phyloP scores from a whole-genome alignment of 805 yeast species.

The Debaryomyces tyrocola region DNA sequence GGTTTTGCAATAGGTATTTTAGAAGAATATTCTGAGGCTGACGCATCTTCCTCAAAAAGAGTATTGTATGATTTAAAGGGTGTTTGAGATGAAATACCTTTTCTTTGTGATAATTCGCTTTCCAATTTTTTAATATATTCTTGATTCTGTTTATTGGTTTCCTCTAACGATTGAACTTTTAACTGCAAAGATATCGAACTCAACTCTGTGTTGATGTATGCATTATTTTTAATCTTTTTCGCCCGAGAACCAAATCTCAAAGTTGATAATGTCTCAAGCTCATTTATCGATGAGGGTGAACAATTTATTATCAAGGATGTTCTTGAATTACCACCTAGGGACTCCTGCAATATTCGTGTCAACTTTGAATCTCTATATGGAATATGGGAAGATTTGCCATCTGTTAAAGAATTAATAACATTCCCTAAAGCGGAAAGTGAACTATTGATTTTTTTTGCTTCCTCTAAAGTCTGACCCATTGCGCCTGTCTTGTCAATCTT shows the following conservation, averaged over 20 bases:
- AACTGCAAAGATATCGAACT: conserved; percentile 49
- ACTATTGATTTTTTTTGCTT: conserved; percentile 79
- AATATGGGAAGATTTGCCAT: conserved; percentile 60
- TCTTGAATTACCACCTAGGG: conserved; percentile 80
- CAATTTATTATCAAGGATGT: conserved; percentile 75
- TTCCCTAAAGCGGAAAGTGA: conserved; percentile 77
- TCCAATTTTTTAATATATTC: conserved; percentile 42
- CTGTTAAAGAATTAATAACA: conserved; percentile 78
- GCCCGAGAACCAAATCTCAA: conserved; percentile 76
- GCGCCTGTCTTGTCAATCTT: conserved; percentile 78
- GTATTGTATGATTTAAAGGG: neutral
- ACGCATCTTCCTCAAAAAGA: neutral
- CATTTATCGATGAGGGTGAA: conserved; percentile 59
- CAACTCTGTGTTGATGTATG: conserved; percentile 62
- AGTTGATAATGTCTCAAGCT: conserved; percentile 66
- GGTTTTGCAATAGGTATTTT: neutral
- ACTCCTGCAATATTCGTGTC: conserved; percentile 74
- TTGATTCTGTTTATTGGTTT: conserved; percentile 26
- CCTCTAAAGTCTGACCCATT: conserved; percentile 68
- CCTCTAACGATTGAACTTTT: conserved; percentile 35
- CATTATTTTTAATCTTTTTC: conserved; percentile 62
- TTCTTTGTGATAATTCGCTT: conserved; percentile 35
- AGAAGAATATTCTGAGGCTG: conserved; percentile 1
- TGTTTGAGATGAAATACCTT: neutral
- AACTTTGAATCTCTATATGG: conserved; percentile 80